These are phyloP conservation scores for Hypoxylon lienhwacheense DNA, from an alignment of 495 filamentous ascomycete species.

Conservation along the genomic window DNA sequence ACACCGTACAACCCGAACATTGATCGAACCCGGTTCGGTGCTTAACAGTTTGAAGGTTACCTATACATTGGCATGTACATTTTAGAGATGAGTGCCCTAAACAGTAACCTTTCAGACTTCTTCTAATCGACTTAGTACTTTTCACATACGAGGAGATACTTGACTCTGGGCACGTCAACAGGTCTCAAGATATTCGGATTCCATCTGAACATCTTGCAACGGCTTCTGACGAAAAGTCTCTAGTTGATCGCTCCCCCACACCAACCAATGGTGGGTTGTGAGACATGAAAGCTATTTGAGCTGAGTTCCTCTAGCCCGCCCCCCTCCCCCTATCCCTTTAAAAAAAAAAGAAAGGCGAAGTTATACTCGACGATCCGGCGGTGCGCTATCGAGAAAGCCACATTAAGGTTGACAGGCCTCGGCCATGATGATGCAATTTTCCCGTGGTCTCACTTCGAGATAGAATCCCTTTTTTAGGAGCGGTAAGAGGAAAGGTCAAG, in stretches of 20 bases:
- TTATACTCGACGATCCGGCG: neutral
- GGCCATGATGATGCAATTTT: constrained; percentile 6
- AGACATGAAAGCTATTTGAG: constrained; percentile 12
- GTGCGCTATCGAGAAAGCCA: constrained; percentile 15
- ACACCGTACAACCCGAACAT: too few species aligned
- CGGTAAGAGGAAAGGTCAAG: neutral
- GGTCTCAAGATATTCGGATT: too few species aligned
- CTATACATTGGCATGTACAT: too few species aligned
- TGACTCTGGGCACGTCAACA: too few species aligned
- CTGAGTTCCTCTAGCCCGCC: constrained; percentile 5
- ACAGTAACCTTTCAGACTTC: too few species aligned
- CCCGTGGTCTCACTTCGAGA: constrained; percentile 5
- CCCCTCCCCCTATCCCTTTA: constrained; percentile 18
- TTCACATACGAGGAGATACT: too few species aligned
- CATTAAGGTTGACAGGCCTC: constrained; percentile 6
- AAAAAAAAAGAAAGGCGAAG: constrained; percentile 7
- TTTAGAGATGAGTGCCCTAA: too few species aligned
- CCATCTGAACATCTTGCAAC: constrained; percentile 12
- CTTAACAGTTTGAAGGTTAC: too few species aligned
- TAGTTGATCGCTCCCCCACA: constrained; percentile 7
- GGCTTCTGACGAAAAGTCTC: constrained; percentile 4
- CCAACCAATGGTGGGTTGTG: constrained; percentile 13
- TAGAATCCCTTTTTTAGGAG: neutral
- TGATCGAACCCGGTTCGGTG: too few species aligned
- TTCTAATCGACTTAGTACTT: too few species aligned